phyloP scores from a whole-genome alignment of 768 basidiomycete genomes.

The Crassisporium funariophilum region DNA sequence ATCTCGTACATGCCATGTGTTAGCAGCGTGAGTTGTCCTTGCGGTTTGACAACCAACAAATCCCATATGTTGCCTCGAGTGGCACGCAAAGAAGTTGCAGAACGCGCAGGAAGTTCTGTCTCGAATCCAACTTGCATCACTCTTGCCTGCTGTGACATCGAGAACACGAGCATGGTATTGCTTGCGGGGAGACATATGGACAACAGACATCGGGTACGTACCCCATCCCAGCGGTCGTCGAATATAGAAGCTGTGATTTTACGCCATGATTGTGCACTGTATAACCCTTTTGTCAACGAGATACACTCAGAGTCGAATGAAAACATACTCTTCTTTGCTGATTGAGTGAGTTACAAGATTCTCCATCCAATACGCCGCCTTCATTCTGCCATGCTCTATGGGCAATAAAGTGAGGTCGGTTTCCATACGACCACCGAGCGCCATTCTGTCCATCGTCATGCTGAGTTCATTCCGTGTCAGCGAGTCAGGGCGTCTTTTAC shows the following conservation, averaged over 20 bases:
- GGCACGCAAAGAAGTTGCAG: constrained; percentile 59
- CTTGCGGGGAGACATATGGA: constrained; percentile 56
- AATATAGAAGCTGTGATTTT: constrained; percentile 61
- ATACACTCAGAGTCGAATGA: constrained; percentile 5
- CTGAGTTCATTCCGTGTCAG: constrained; percentile 56
- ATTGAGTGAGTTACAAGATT: constrained; percentile 53
- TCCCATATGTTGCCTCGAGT: constrained; percentile 70
- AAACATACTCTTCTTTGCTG: constrained; percentile 50
- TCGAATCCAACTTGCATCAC: constrained; percentile 43
- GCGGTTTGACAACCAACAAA: constrained; percentile 63
- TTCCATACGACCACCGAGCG: constrained; percentile 52
- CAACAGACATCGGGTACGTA: constrained; percentile 50
- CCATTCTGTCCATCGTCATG: constrained; percentile 69
- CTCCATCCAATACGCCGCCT: constrained; percentile 75
- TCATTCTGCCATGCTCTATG: constrained; percentile 66
- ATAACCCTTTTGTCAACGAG: constrained; percentile 1
- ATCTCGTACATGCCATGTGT: constrained; percentile 59
- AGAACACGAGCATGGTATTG: constrained; percentile 47
- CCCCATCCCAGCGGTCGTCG: constrained; percentile 66
- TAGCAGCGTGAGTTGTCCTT: constrained; percentile 54
- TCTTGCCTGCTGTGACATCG: constrained; percentile 44
- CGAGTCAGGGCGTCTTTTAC: constrained; percentile 45
- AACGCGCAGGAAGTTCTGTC: constrained; percentile 43
- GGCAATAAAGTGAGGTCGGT: constrained; percentile 40
- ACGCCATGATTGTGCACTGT: constrained; percentile 44